Base-by-base conservation (phyloP, 2,329 filamentous ascomycete species). In the Cladophialophora chaetospira region DNA sequence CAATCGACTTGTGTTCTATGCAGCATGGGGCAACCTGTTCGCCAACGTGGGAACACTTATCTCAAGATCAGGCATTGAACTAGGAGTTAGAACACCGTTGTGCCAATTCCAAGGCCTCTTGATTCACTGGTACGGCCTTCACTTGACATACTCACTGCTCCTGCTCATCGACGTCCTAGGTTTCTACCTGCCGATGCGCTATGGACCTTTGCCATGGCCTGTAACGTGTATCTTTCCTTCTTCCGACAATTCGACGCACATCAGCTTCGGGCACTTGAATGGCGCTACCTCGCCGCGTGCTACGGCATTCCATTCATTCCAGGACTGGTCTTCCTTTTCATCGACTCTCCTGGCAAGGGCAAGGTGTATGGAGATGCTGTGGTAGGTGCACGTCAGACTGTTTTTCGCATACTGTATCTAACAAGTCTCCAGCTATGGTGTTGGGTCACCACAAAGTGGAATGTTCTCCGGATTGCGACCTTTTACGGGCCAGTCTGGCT, bases 1-100 rank as follows among this genome's bases (percentile, higher is more conserved):
- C 74, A 94, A 94, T 68, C 81, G 90, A 15, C 79, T 95, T 0
- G 86, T 93, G 8, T 93, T 95, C 71, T 94, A 88, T 70, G 89
- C 90, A 5, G 88, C 88, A 0, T 88, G 89, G 67, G 90, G 89
- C 6, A 95, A 96, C 67, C 79, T 93, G 65, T 78, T 91, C 72
- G 84, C 83, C 60, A 93, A 91, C 69, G 80, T 90, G 15, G 89
- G 86, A 1, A 91, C 89, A 0, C 72, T 93, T 29, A 89, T 93
- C 67, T 85, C 87, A 0, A 80, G 82, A 31, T 78, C 80, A 1
- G 88, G 84, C 35, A 73, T 89, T 5, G 63, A 67, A 2, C 67
- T 75, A 6, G 72, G 77, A 1, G 61, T 73, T 13, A 80, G 78
- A 0, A 78, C 79, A 11, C 78, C 82, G 1, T 72, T 92, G 4